Evolutionary conservation across 148 eudicot genomes (phyloP).

Genomic region (Talinum fruticosum): DNA sequence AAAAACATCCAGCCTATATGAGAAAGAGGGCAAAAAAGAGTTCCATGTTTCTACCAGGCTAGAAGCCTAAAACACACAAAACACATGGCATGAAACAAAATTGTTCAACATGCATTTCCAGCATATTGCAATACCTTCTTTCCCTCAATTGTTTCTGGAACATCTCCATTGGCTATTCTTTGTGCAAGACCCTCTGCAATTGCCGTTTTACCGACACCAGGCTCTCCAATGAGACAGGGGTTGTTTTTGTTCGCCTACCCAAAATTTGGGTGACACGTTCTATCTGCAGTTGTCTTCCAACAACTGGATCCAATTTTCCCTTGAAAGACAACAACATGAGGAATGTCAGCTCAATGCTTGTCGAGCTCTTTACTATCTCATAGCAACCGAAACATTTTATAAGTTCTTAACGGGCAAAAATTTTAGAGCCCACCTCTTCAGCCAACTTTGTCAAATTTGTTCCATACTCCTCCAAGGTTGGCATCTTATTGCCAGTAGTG

Average conservation of each 20-base stretch:
- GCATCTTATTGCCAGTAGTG: conserved; percentile 75
- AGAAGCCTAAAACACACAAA: not conserved
- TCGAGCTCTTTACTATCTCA: not conserved
- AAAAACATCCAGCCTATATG: not conserved
- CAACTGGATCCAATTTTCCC: conserved; percentile 98
- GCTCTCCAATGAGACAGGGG: conserved; percentile 96
- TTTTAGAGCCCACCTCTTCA: conserved; percentile 57
- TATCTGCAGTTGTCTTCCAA: conserved; percentile 83
- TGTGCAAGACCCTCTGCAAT: conserved; percentile 97
- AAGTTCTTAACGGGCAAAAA: not conserved
- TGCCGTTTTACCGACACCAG: conserved; percentile 96
- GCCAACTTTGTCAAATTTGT: conserved; percentile 94
- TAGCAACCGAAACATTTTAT: not conserved
- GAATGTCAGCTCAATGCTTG: conserved; percentile 8
- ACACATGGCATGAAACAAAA: not conserved
- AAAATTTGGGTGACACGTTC: conserved; percentile 91
- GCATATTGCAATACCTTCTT: conserved; percentile 54
- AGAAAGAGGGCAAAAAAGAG: not conserved
- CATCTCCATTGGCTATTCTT: conserved; percentile 82
- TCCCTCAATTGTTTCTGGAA: conserved; percentile 93
- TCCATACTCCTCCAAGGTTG: conserved; percentile 90
- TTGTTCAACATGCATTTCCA: conserved; percentile 2
- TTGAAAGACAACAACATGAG: conserved; percentile 21
- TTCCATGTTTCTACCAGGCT: not conserved
- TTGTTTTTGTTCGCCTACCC: conserved; percentile 86